Percentiles rank a stretch among this genome's conserved stretches.
phyloP scores from a whole-genome alignment of 2,329 filamentous ascomycete genomes.

The Tolypocladium tundrense region DNA sequence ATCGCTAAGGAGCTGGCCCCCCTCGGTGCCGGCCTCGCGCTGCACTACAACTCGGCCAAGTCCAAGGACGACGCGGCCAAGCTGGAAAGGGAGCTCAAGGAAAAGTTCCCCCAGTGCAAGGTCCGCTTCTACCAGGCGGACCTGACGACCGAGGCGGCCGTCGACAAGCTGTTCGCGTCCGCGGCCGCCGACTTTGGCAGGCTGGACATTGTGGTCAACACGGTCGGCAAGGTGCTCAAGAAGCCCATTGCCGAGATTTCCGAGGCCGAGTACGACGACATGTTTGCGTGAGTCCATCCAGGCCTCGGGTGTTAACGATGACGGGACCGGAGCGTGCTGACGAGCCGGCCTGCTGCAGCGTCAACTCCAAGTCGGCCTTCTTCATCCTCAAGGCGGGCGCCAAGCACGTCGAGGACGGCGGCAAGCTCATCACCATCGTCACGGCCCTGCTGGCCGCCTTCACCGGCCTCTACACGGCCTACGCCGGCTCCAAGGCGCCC shows the following conservation, averaged over 20 bases:
- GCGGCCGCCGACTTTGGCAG: conserved; percentile 29
- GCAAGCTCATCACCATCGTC: conserved; percentile 35
- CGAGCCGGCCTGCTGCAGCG: not conserved
- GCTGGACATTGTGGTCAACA: conserved; percentile 40
- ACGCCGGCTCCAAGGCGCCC: conserved; percentile 30
- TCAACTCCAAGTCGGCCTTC: conserved; percentile 34
- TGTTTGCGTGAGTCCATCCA: conserved; percentile 29
- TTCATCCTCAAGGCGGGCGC: conserved; percentile 33
- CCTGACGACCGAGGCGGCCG: conserved; percentile 27
- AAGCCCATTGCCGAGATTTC: conserved; percentile 32
- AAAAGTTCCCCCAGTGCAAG: conserved; percentile 18
- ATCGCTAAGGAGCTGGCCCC: conserved; percentile 46
- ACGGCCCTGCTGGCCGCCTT: conserved; percentile 35
- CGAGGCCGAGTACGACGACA: conserved; percentile 34
- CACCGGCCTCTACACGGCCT: conserved; percentile 32
- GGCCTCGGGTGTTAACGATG: not conserved
- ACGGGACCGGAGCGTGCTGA: not conserved
- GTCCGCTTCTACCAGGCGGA: conserved; percentile 32
- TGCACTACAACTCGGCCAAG: conserved; percentile 42
- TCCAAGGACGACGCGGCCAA: conserved; percentile 24
- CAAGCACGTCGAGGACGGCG: conserved; percentile 29
- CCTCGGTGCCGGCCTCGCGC: conserved; percentile 44
- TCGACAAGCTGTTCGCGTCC: conserved; percentile 28
- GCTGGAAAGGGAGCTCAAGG: conserved; percentile 25
- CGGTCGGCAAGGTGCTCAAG: conserved; percentile 37